phyloP scores from a whole-genome alignment of 2,329 filamentous ascomycete species.

The Fusarium paranaense region DNA sequence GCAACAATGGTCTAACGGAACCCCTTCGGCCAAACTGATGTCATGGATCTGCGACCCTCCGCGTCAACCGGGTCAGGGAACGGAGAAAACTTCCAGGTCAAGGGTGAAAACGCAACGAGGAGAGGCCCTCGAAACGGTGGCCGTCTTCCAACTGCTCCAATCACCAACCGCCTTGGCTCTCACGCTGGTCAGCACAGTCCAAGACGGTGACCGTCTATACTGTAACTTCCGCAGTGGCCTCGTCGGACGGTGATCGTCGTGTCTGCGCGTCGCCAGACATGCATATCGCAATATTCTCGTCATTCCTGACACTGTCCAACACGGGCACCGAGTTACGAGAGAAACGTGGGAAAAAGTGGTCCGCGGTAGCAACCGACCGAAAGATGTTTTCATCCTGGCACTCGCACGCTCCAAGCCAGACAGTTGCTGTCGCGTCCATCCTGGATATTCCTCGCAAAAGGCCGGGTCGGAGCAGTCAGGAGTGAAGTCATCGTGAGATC shows the following conservation, averaged over 20 bases:
- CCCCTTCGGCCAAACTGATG: conserved; percentile 44
- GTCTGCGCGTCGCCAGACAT: conserved; percentile 13
- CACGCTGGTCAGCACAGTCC: conserved; percentile 28
- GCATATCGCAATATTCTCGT: conserved; percentile 40
- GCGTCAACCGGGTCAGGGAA: conserved; percentile 21
- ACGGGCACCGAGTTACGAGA: conserved; percentile 5
- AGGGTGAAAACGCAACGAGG: conserved; percentile 24
- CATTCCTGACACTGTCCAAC: conserved; percentile 34
- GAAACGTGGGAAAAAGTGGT: conserved; percentile 39
- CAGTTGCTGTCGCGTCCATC: conserved; percentile 15
- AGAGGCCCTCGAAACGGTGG: conserved; percentile 36
- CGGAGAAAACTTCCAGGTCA: conserved; percentile 1
- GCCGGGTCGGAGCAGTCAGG: conserved; percentile 6
- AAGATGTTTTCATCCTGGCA: conserved; percentile 18
- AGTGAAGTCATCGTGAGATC: conserved; percentile 43
- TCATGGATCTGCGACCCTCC: conserved; percentile 48
- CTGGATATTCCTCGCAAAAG: conserved; percentile 15
- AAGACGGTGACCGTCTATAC: conserved; percentile 32
- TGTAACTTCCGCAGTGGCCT: conserved; percentile 14
- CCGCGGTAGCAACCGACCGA: conserved; percentile 33
- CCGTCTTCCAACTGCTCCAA: conserved; percentile 31
- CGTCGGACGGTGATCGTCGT: conserved; percentile 34
- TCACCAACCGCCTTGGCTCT: conserved; percentile 14
- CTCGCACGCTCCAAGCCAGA: conserved; percentile 8
- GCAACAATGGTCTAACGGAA: conserved; percentile 28